Percentiles rank a stretch among this genome's conserved stretches.
phyloP scores from a whole-genome alignment of 2,329 filamentous ascomycete species.

The Aspergillus novofumigatus region DNA sequence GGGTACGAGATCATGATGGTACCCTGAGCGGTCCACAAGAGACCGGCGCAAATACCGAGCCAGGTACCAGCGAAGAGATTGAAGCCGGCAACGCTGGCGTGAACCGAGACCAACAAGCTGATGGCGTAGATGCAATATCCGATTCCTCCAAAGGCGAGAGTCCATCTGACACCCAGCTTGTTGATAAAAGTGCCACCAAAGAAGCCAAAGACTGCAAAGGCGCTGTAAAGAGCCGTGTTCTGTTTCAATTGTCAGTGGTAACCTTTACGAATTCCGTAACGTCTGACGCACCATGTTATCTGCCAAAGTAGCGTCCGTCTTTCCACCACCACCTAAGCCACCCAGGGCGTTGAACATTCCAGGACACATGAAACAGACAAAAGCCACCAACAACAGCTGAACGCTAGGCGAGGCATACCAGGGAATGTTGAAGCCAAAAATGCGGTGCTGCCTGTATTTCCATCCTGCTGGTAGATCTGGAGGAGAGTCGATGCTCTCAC shows the following conservation, averaged over 20 bases:
- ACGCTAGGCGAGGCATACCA: conserved; percentile 69
- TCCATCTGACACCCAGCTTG: conserved; percentile 37
- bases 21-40: conserved; percentile 48
- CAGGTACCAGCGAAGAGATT: conserved; percentile 46
- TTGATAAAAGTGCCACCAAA: conserved; percentile 50
- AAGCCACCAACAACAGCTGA: conserved; percentile 62
- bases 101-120: conserved; percentile 36
- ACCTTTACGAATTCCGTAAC: not conserved
- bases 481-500: not conserved
- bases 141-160: conserved; percentile 40
- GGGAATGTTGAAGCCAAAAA: conserved; percentile 48
- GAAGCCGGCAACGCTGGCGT: conserved; percentile 44
- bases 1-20: conserved; percentile 72
- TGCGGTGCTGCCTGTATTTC: conserved; percentile 56
- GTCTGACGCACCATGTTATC: conserved; percentile 45
- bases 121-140: conserved; percentile 43
- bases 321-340: conserved; percentile 58
- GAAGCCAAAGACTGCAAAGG: conserved; percentile 61
- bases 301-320: conserved; percentile 46
- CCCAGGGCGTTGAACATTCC: conserved; percentile 63
- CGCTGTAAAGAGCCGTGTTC: conserved; percentile 65
- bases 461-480: conserved; percentile 16
- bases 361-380: conserved; percentile 65
- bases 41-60: conserved; percentile 45
- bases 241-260: not conserved